Percentiles rank a stretch among this genome's conserved stretches.
Conservation (phyloP, 352 stramenopile genomes). For the Phytophthora nicotianae region DNA sequence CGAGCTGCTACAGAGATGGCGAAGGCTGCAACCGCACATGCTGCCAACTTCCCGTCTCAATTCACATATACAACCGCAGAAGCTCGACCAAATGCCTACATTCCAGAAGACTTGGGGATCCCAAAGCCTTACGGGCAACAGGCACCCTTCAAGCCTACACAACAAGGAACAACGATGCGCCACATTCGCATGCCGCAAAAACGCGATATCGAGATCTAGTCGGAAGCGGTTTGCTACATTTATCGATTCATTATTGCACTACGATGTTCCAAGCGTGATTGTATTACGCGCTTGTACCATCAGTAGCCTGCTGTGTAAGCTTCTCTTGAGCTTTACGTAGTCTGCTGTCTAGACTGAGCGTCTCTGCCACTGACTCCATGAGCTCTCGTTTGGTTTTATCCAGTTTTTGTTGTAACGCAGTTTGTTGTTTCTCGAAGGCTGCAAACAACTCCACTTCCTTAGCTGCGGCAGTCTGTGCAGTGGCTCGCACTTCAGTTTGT, state of each 20-base stretch:
- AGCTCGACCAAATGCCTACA: slow-evolving; percentile 93
- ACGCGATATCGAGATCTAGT: slow-evolving; percentile 92
- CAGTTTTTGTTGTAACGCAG: slow-evolving; percentile 55
- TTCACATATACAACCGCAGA: slow-evolving; percentile 90
- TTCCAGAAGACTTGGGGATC: slow-evolving; percentile 92
- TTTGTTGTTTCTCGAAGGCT: slow-evolving; percentile 49
- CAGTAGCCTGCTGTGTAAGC: slow-evolving; percentile 45
- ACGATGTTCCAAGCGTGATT: neutral
- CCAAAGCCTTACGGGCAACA: slow-evolving; percentile 92
- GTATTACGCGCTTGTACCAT: slow-evolving; percentile 9
- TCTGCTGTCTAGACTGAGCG: slow-evolving; percentile 63
- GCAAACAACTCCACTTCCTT: slow-evolving; percentile 54
- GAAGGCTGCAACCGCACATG: slow-evolving; percentile 45
- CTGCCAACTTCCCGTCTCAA: slow-evolving; percentile 70
- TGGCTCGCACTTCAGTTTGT: slow-evolving; percentile 26
- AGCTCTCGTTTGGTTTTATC: slow-evolving; percentile 83
- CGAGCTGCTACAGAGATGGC: slow-evolving; percentile 51
- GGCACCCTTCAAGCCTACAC: slow-evolving; percentile 92
- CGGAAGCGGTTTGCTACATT: no score
- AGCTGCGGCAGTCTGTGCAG: slow-evolving; percentile 16
- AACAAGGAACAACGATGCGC: slow-evolving; percentile 90
- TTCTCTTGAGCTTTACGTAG: slow-evolving; percentile 79
- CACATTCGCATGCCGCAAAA: slow-evolving; percentile 90
- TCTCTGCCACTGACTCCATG: slow-evolving; percentile 70
- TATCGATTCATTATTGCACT: slow-evolving; percentile 12